These are phyloP conservation scores for Echites panduratus DNA, from an alignment of 257 asterid genomes.

Conservation along the genomic window DNA sequence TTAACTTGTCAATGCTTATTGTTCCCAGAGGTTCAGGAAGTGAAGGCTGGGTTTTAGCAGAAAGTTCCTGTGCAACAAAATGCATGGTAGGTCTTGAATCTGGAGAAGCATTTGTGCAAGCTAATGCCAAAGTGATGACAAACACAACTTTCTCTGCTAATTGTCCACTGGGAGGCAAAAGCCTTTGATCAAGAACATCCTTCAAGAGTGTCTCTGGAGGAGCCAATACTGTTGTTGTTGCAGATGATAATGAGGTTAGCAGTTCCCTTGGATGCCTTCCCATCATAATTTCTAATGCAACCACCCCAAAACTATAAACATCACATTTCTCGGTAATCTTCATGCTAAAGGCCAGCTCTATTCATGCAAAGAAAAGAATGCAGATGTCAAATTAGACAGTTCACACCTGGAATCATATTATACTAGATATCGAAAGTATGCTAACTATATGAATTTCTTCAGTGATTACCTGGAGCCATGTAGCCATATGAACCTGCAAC, in stretches of 20 bases:
- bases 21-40: constrained; percentile 46
- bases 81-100: constrained; percentile 82
- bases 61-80: constrained; percentile 62
- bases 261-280: constrained; percentile 91
- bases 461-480: constrained; percentile 93
- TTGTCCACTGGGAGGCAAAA: constrained; percentile 51
- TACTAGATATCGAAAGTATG: too few species aligned
- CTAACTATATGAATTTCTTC: not conserved
- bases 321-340: constrained; percentile 81
- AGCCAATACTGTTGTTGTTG: constrained; percentile 23
- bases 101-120: constrained; percentile 53
- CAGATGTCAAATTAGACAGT: too few species aligned
- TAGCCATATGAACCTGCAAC: constrained; percentile 96
- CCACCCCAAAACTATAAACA: constrained; percentile 93
- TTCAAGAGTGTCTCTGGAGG: constrained; percentile 39
- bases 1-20: constrained; percentile 35
- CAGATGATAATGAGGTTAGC: constrained; percentile 41
- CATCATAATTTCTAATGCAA: constrained; percentile 75
- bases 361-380: constrained; percentile 20
- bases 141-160: constrained; percentile 65
- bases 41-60: constrained; percentile 51
- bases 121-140: constrained; percentile 52
- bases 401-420: not conserved
- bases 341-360: constrained; percentile 82
- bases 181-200: constrained; percentile 64